phyloP scores from a whole-genome alignment of 1,284 basidiomycete genomes.

The Trametes pubescens region DNA sequence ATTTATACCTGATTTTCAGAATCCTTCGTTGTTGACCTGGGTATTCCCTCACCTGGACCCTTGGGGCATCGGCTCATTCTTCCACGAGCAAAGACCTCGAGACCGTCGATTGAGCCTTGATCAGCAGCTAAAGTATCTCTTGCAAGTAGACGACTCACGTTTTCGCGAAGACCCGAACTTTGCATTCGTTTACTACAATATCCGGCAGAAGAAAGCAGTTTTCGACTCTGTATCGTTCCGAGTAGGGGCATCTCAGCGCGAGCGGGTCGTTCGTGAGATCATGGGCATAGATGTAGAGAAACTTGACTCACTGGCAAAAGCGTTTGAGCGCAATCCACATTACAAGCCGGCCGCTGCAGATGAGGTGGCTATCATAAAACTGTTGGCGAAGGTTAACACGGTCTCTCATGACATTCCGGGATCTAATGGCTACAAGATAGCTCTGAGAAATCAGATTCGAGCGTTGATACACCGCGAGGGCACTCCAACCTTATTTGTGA shows the following conservation, averaged over 20 bases:
- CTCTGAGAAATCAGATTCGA: background rate
- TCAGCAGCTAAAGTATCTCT: background rate
- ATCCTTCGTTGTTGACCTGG: slow-evolving; percentile 20
- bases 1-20: slow-evolving; percentile 23
- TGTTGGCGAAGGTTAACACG: background rate
- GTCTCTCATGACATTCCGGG: background rate
- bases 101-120: too few species aligned
- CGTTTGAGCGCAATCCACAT: too few species aligned
- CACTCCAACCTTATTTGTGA: slow-evolving; percentile 7
- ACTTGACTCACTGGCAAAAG: too few species aligned
- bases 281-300: background rate
- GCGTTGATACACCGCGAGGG: background rate
- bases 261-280: background rate
- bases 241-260: background rate
- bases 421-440: slow-evolving; percentile 6
- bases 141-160: background rate
- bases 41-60: slow-evolving; percentile 25
- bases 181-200: slow-evolving; percentile 2
- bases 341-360: background rate
- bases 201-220: background rate
- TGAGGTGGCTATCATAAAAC: background rate
- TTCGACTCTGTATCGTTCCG: background rate
- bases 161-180: background rate
- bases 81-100: too few species aligned
- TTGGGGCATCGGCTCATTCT: background rate